Evolutionary conservation across 495 filamentous ascomycete species (phyloP).

Genomic region (Paragyromitra xinjiangensis): DNA sequence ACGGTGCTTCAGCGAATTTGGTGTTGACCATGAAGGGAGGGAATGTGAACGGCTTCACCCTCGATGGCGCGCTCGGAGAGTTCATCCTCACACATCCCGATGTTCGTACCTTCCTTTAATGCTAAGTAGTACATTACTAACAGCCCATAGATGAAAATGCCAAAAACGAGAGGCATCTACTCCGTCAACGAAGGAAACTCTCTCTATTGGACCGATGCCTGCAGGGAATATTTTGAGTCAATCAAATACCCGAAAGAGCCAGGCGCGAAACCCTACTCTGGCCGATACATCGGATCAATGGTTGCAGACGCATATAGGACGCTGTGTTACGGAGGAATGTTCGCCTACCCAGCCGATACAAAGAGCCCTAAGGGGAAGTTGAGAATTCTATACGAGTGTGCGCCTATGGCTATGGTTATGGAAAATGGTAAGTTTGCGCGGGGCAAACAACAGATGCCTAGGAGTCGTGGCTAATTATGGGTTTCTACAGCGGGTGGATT

Average conservation of each 20-base stretch:
- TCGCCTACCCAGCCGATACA: conserved; percentile 96
- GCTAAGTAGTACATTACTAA: conserved; percentile 20
- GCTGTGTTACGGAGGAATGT: conserved; percentile 92
- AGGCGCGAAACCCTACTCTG: conserved; percentile 88
- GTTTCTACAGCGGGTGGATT: conserved; percentile 76
- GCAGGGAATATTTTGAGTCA: conserved; percentile 85
- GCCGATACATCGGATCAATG: conserved; percentile 96
- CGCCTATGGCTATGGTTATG: conserved; percentile 98
- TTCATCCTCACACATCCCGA: conserved; percentile 98
- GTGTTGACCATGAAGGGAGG: conserved; percentile 97
- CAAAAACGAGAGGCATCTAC: conserved; percentile 84
- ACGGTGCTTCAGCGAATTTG: conserved; percentile 93
- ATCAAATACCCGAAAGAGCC: conserved; percentile 78
- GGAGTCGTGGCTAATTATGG: conserved; percentile 33
- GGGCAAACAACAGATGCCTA: neutral
- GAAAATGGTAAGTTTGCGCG: conserved; percentile 79
- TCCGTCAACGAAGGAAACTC: conserved; percentile 98
- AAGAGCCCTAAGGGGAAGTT: conserved; percentile 99
- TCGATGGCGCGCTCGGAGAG: conserved; percentile 94
- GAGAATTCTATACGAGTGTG: conserved; percentile 96
- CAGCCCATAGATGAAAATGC: conserved; percentile 73
- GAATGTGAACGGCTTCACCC: conserved; percentile 93
- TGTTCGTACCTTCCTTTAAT: conserved; percentile 33
- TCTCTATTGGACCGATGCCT: conserved; percentile 90
- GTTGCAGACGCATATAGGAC: conserved; percentile 98